Evolutionary conservation across 31 red algal genomes (phyloP).

Genomic region (Odonthalia washingtoniensis): DNA sequence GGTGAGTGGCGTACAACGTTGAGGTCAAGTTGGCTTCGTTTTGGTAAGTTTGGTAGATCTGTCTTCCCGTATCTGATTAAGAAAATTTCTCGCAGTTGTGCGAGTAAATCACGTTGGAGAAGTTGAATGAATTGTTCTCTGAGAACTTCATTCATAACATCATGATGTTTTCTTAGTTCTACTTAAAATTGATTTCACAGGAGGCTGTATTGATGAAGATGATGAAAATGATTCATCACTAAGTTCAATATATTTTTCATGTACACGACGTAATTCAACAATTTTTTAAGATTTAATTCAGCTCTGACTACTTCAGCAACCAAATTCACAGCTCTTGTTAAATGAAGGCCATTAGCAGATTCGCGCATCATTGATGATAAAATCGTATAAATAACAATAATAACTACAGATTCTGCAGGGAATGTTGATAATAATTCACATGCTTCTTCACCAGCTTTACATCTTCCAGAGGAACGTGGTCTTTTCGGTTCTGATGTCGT

Average conservation of each 20-base stretch:
- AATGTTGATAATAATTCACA: conserved; percentile 32
- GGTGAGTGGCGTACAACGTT: conserved; percentile 66
- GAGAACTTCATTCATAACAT: conserved; percentile 83
- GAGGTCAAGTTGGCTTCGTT: conserved; percentile 74
- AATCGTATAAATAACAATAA: conserved; percentile 65
- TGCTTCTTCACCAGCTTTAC: not conserved
- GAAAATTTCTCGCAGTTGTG: conserved; percentile 81
- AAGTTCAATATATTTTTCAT: too few species aligned
- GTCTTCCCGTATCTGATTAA: conserved; percentile 56
- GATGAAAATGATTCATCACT: too few species aligned
- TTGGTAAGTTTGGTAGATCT: conserved; percentile 58
- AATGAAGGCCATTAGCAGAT: conserved; percentile 47
- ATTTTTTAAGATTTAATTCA: conserved; percentile 56
- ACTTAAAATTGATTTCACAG: too few species aligned
- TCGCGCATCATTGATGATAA: conserved; percentile 53
- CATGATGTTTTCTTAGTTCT: too few species aligned
- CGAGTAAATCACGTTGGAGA: conserved; percentile 78
- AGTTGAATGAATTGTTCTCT: conserved; percentile 81
- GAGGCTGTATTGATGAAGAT: too few species aligned
- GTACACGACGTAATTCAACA: too few species aligned
- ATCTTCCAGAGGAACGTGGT: not conserved
- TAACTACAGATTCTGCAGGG: conserved; percentile 48
- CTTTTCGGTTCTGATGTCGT: not conserved
- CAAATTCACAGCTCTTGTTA: conserved; percentile 35
- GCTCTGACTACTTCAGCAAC: conserved; percentile 71